Evolutionary conservation across 257 asterid genomes (phyloP).

Genomic region (Coffea eugenioides): DNA sequence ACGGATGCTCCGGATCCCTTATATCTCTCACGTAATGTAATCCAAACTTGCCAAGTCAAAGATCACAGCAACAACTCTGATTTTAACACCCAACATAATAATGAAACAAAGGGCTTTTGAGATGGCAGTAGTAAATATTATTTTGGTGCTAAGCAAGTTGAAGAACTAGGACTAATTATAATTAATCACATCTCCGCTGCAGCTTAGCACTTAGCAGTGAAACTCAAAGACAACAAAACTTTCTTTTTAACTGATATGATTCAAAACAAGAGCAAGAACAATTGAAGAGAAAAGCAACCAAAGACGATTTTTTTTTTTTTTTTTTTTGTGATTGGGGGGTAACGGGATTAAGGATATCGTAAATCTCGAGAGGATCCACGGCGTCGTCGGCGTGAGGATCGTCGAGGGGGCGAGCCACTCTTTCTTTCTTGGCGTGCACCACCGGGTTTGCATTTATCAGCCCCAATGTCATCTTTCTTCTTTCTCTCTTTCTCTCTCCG

Average conservation of each 20-base stretch:
- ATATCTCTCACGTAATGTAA: slow-evolving; percentile 78
- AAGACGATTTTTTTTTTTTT: background rate
- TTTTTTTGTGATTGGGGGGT: too few species aligned
- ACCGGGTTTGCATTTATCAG: slow-evolving; percentile 92
- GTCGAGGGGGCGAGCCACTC: slow-evolving; percentile 50
- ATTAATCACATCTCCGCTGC: too few species aligned
- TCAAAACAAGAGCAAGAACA: background rate
- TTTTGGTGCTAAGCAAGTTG: too few species aligned
- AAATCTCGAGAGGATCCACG: slow-evolving; percentile 89
- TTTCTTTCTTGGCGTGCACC: slow-evolving; percentile 83
- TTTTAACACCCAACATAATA: background rate
- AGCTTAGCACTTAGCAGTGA: too few species aligned
- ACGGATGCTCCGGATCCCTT: slow-evolving; percentile 97
- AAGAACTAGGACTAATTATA: too few species aligned
- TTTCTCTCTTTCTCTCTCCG: background rate
- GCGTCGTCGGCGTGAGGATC: slow-evolving; percentile 51
- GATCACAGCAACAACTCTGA: slow-evolving; percentile 25
- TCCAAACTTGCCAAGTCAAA: slow-evolving; percentile 40
- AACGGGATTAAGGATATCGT: slow-evolving; percentile 60
- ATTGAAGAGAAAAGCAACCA: background rate
- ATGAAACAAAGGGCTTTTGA: background rate
- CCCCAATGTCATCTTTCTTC: slow-evolving; percentile 68
- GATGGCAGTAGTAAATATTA: too few species aligned
- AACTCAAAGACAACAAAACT: too few species aligned
- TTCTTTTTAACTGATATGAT: background rate